Evolutionary conservation across 179 eudicot species (phyloP).

Genomic region (Spergularia azorica): DNA sequence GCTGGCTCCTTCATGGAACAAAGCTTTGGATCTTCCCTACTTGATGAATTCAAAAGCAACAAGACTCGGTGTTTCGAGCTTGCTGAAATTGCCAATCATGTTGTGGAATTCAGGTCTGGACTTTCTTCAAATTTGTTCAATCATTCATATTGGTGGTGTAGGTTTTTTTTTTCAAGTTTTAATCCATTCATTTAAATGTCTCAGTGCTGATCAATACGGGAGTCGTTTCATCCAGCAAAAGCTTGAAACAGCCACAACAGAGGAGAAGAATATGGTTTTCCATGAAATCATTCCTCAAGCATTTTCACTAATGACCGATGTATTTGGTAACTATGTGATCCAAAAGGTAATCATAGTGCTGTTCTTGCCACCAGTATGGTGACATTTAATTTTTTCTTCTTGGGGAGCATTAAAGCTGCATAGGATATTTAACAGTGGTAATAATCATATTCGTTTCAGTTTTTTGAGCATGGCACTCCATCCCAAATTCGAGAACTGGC

Average conservation of each 20-base stretch:
- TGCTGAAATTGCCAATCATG: slow-evolving; percentile 75
- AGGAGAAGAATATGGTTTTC: slow-evolving; percentile 90
- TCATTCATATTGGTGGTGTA: background rate
- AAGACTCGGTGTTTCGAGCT: slow-evolving; percentile 84
- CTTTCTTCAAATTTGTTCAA: background rate
- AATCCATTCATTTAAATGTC: slow-evolving; percentile 17
- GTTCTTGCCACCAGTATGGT: background rate
- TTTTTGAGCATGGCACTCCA: slow-evolving; percentile 83
- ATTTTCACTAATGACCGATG: slow-evolving; percentile 89
- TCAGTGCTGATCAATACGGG: slow-evolving; percentile 93
- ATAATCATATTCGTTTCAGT: slow-evolving; percentile 42
- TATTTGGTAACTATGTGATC: slow-evolving; percentile 94
- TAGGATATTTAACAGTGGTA: background rate
- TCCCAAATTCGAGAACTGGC: slow-evolving; percentile 82
- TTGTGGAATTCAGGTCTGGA: slow-evolving; percentile 78
- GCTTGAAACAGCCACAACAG: slow-evolving; percentile 87
- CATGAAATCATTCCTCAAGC: slow-evolving; percentile 89
- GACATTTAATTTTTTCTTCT: background rate
- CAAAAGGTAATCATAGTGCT: slow-evolving; percentile 59
- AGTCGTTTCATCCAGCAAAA: slow-evolving; percentile 95
- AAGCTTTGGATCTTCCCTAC: slow-evolving; percentile 69
- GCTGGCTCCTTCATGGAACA: slow-evolving; percentile 59
- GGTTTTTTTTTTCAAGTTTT: background rate
- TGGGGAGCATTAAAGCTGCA: background rate
- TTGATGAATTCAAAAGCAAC: slow-evolving; percentile 90